Conservation (phyloP, 768 basidiomycete species). For the Suillus decipiens region DNA sequence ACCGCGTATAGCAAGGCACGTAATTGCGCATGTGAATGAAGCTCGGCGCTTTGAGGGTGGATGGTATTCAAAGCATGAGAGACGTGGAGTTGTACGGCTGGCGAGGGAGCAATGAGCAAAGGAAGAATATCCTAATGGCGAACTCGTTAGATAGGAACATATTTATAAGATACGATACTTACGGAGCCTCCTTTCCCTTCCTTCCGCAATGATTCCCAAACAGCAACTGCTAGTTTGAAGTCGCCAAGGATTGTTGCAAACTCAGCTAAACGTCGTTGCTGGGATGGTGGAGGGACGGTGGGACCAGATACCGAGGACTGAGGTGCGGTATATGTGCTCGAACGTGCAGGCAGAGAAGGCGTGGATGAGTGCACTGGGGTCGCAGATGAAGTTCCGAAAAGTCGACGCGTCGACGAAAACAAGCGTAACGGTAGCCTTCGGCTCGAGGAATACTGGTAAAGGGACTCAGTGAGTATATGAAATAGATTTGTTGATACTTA, state of each 20-base stretch:
- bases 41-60: conserved; percentile 44
- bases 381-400: conserved; percentile 71
- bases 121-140: conserved; percentile 76
- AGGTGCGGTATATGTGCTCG: conserved; percentile 40
- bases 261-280: conserved; percentile 89
- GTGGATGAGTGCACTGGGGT: conserved; percentile 36
- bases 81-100: conserved; percentile 59
- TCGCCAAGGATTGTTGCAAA: conserved; percentile 94
- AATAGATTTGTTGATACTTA: conserved; percentile 30
- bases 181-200: conserved; percentile 89
- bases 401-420: conserved; percentile 82
- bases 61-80: conserved; percentile 58
- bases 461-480: conserved; percentile 8
- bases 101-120: conserved; percentile 66
- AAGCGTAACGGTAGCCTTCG: conserved; percentile 79
- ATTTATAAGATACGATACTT: conserved; percentile 29
- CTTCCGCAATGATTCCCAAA: conserved; percentile 88
- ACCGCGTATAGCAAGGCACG: conserved; percentile 67
- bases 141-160: neutral
- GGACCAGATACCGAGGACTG: conserved; percentile 22
- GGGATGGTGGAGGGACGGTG: conserved; percentile 49
- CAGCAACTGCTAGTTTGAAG: conserved; percentile 73
- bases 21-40: conserved; percentile 65
- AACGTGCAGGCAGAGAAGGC: conserved; percentile 36
- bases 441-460: conserved; percentile 63